Conservation (phyloP, 148 eudicot genomes). For the Rhododendron henanense region DNA sequence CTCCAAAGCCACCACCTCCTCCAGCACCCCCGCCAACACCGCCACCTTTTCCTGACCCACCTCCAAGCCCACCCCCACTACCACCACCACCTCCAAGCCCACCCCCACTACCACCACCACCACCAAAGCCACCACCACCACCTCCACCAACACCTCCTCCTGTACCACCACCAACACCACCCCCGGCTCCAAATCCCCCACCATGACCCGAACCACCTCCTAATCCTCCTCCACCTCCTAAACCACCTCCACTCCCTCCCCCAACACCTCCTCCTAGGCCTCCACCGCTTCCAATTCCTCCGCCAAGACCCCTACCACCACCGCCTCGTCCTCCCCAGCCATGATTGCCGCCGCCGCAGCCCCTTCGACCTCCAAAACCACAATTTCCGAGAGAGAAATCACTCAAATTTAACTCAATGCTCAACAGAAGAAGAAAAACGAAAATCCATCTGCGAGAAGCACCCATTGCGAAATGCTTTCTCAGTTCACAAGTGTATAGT, state of each 20-base stretch:
- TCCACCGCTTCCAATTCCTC: background rate
- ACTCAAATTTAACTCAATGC: slow-evolving; percentile 20
- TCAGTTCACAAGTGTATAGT: background rate
- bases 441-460: slow-evolving; percentile 8
- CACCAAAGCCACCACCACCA: background rate
- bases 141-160: background rate
- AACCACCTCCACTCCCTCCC: background rate
- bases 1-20: background rate
- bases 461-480: background rate
- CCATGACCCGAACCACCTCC: background rate
- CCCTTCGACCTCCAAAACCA: slow-evolving; percentile 8
- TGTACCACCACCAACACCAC: background rate
- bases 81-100: background rate
- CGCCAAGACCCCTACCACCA: background rate
- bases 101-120: background rate
- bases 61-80: background rate
- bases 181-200: background rate
- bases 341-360: slow-evolving; percentile 7
- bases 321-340: background rate
- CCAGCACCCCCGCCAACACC: background rate
- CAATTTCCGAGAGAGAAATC: slow-evolving; percentile 13
- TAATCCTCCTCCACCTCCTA: background rate
- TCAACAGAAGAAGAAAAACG: slow-evolving; percentile 3
- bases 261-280: background rate
- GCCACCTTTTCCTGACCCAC: background rate